A percentile compares a stretch with the other conserved stretches of the same genome.
phyloP scores from a whole-genome alignment of 2,329 filamentous ascomycete genomes.

The Diatrype stigma region DNA sequence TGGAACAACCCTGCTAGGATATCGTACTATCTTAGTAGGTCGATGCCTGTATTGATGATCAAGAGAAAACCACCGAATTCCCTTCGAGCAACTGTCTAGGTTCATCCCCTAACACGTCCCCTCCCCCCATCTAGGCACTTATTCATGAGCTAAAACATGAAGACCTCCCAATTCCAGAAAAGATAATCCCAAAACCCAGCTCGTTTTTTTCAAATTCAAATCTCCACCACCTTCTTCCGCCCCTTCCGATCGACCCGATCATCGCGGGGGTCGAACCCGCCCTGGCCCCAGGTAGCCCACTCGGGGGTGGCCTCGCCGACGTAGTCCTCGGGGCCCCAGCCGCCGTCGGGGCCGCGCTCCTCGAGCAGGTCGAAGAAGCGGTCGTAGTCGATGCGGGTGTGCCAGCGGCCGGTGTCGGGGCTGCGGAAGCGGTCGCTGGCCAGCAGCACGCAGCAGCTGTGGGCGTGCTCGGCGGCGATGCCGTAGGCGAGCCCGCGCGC shows the following conservation, averaged over 20 bases:
- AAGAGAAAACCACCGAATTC: too few relatives aligned
- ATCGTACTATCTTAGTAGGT: too few relatives aligned
- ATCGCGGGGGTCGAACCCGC: slow-evolving; percentile 90
- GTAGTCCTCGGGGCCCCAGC: slow-evolving; percentile 87
- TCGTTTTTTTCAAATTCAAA: slow-evolving; percentile 8
- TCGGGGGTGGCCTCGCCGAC: slow-evolving; percentile 80
- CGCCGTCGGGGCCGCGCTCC: slow-evolving; percentile 56
- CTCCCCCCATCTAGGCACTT: too few relatives aligned
- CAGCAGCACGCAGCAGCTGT: slow-evolving; percentile 87
- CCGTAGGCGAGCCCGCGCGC: slow-evolving; percentile 75
- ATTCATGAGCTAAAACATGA: too few relatives aligned
- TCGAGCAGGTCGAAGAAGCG: slow-evolving; percentile 83
- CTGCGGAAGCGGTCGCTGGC: slow-evolving; percentile 77
- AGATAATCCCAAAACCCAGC: too few relatives aligned
- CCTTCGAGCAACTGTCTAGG: too few relatives aligned
- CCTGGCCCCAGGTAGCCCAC: slow-evolving; percentile 93
- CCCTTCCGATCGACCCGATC: slow-evolving; percentile 84
- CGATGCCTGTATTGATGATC: too few relatives aligned
- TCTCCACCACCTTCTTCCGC: slow-evolving; percentile 48
- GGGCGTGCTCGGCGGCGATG: slow-evolving; percentile 90
- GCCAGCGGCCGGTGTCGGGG: slow-evolving; percentile 78
- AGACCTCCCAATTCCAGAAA: too few relatives aligned
- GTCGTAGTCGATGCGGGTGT: slow-evolving; percentile 86
- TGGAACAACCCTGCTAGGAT: too few relatives aligned
- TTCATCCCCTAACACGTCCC: too few relatives aligned